These are phyloP conservation scores for Auriscalpium vulgare DNA, from an alignment of 768 basidiomycete species.

Conservation along the genomic window DNA sequence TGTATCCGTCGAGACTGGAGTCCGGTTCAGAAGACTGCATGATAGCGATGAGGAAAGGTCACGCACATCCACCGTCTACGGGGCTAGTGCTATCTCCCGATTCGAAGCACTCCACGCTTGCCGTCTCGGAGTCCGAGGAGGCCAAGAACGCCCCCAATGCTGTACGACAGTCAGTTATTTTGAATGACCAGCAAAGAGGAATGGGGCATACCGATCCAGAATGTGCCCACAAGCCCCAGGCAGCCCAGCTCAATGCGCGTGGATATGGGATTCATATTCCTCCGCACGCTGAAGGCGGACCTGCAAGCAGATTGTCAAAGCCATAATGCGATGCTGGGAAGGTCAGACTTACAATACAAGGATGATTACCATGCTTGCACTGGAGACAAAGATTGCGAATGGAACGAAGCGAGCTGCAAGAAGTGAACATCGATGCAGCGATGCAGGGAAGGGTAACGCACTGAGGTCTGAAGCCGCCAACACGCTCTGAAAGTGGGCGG, in stretches of 20 bases:
- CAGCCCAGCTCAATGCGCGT: constrained; percentile 70
- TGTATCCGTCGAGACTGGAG: constrained; percentile 70
- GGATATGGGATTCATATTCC: constrained; percentile 68
- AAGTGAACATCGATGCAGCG: neutral
- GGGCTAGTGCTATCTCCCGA: constrained; percentile 41
- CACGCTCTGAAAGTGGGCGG: constrained; percentile 66
- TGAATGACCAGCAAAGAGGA: neutral
- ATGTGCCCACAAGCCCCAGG: constrained; percentile 60
- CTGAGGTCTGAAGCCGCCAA: constrained; percentile 75
- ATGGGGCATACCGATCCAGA: constrained; percentile 63
- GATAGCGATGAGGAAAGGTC: neutral
- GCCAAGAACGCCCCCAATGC: constrained; percentile 68
- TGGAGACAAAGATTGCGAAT: constrained; percentile 76
- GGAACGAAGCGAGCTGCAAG: constrained; percentile 75
- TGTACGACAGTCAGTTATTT: constrained; percentile 21
- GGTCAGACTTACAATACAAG: constrained; percentile 47
- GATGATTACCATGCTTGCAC: constrained; percentile 61
- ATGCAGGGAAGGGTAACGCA: constrained; percentile 31
- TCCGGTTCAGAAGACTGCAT: neutral
- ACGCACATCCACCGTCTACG: constrained; percentile 62
- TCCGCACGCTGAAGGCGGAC: constrained; percentile 54
- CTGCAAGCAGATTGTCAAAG: constrained; percentile 27
- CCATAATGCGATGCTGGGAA: constrained; percentile 1
- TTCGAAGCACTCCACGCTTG: constrained; percentile 77
- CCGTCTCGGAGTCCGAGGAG: constrained; percentile 68